Base-by-base conservation (phyloP, 2,329 filamentous ascomycete genomes). In the Colletotrichum falcatum region DNA sequence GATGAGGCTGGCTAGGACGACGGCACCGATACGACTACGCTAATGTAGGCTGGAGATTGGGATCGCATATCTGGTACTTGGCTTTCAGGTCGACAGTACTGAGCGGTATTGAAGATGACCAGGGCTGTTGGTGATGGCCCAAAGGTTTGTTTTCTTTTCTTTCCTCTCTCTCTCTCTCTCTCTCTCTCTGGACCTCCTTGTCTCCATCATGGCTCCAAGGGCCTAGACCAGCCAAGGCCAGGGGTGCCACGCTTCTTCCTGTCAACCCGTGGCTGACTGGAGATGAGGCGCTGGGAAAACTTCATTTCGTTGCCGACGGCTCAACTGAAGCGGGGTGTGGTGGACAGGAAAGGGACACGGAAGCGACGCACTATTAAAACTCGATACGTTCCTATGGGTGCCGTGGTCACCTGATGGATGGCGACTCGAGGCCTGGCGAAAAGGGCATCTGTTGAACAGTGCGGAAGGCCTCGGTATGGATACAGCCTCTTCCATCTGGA, bases 1-100 rank as follows among this genome's bases (percentile, higher is more conserved):
- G 42, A 66, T 55, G 49, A 58, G 16, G 35, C 23, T 51, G 51
- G 35, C 37, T 20, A 56, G 49, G 48, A 42, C 37, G 28, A 35
- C 37, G 61, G 49, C 20, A 33, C 55, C 61, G 49, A 55, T 49
- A n/a, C 20, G 35, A 37, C 49, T 11, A 42, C 18, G 49, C 49
- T 55, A 55, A 49, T 46, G 49, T 26, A 26, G 26, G 28, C 26
- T 63, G 58, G 67, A 70, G 67, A 67, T 71, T 63, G 64, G 44
- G 46, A 37, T 58, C 26, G 68, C 58, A 67, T 62, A 58, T 62
- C 60, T 37, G 39, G 61, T 54, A 59, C 46, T 30, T 63, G 49
- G 53, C 68, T 54, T 35, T 71, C 68, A 63, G 58, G 68, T 62
- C 42, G 65, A 51, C 58, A 55, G 68, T 59, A 71, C 58, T 63